Evolutionary conservation across 2,329 filamentous ascomycete species (phyloP), one percentile per base, ranked within the genome.

Genomic region (Onygenales sp.): DNA sequence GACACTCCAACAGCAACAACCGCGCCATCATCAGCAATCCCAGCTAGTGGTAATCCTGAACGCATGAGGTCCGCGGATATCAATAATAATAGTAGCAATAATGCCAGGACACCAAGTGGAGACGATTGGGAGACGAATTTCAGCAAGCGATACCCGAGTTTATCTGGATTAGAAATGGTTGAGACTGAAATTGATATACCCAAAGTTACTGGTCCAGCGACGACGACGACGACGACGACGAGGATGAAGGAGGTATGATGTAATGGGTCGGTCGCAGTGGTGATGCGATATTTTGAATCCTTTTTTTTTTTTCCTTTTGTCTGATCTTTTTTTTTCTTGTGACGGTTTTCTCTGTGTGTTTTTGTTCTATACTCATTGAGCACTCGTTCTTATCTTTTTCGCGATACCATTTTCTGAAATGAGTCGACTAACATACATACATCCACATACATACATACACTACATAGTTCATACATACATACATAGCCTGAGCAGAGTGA

Each of bases 121-220:
- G 87, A 90, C 70, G 81, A 84, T 54, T 81, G 78, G 76, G 81
- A 85, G 57, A 71, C 72, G 21, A 79, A 88, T 64, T 96, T 97
- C 67, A 85, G 84, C 56, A 90, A 90, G 70, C 78, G 89, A 54
- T 96, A 90, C 69, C 92, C 92, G 0, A 94, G 87, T 65, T 73
- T 97, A 54, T 85, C 84, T 53, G 81, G 88, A 8, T 81, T 96
- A 60, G 91, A 96, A 73, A 87, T 92, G 83, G 86, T 89, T n/a
- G 87, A 93, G 71, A 81, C 84, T 56, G 86, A 81, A 60, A 76
- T 77, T 49, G 71, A 72, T 55, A 54, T 53, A 47, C 66, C 65
- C 46, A 70, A 67, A 50, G 58, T 67, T 42, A 21, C 34, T 31
- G 17, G 21, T 27, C 21, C 21, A 27, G 21, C 21, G 21, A 1